Evolutionary conservation across 2,329 filamentous ascomycete genomes (phyloP), one percentile per base, ranked within the genome.

Genomic region (Aspergillus clavatus): DNA sequence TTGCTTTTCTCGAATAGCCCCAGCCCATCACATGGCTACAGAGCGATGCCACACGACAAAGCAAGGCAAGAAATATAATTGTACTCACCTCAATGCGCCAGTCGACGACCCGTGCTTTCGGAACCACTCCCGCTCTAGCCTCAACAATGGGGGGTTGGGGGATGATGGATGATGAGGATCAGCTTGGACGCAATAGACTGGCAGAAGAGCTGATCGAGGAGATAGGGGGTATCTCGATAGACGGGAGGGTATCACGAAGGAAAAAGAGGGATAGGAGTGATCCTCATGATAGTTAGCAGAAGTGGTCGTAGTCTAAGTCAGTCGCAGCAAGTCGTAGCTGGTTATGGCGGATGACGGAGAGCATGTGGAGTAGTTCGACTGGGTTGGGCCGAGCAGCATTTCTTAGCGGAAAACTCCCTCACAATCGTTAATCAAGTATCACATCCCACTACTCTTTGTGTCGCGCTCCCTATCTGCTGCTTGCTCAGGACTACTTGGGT

Each of bases 31-130:
- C 27, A 35, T 40, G 22, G 27, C 7, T 31, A 26, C 16, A 33
- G 29, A 31, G 42, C 19, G 47, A 49, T 52, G 49, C 28, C 18
- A 37, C 39, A 31, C 22, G 38, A 42, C 31, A 26, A 29, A n/a
- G n/a, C n/a, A n/a, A 12, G 45, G 38, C 21, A 24, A 24, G 38
- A 40, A 46, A 46, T 38, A 23, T 35, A 19, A 23, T 47, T 51
- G 41, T 53, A 61, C 65, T 50, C 53, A 66, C 65, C 62, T 67
- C 64, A 59, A 67, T 67, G 65, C 66, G 64, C 65, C 62, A 66
- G 65, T 61, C 57, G 53, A 56, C 50, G 55, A 60, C 58, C 59
- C 59, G 56, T 59, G 56, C 57, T 57, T 60, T 53, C 52, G 53
- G n/a, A n/a, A 39, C 37, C 16, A 26, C 29, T 33, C 18, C 7